A percentile compares a stretch with the other conserved stretches of the same genome.
phyloP scores from a whole-genome alignment of 2,329 filamentous ascomycete species.

The Exophiala dermatitidis region DNA sequence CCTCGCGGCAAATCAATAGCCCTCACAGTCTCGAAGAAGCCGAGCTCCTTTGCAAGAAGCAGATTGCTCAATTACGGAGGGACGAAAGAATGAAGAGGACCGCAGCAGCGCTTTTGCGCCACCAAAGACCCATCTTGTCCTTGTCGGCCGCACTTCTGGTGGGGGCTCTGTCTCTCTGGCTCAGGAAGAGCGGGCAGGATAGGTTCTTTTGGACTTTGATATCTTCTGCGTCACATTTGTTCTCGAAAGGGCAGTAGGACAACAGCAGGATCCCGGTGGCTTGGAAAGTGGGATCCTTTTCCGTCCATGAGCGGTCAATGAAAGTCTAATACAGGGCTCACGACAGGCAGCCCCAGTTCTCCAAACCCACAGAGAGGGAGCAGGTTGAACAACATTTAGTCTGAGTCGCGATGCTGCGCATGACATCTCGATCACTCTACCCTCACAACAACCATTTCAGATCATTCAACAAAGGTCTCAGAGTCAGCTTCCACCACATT shows the following conservation, averaged over 20 bases:
- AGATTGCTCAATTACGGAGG: constrained; percentile 64
- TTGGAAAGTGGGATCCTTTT: not conserved
- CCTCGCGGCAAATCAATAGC: constrained; percentile 53
- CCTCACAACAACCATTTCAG: not conserved
- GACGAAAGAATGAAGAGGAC: constrained; percentile 52
- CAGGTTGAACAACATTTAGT: not conserved
- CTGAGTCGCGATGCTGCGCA: not conserved
- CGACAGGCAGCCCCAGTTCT: not conserved
- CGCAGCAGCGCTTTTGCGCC: constrained; percentile 50
- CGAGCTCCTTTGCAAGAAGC: constrained; percentile 58
- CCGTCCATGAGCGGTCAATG: not conserved
- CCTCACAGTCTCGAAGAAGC: constrained; percentile 60
- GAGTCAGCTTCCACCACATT: not conserved
- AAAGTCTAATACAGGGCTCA: not conserved
- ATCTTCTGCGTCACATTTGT: constrained; percentile 3
- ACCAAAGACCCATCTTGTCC: constrained; percentile 58
- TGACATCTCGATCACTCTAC: not conserved
- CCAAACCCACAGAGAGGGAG: not conserved
- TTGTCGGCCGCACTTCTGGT: constrained; percentile 60
- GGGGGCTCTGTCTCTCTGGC: constrained; percentile 60
- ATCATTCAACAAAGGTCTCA: not conserved
- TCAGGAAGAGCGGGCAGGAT: constrained; percentile 46
- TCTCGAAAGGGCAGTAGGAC: constrained; percentile 1
- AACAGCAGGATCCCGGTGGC: not conserved
- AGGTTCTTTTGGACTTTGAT: constrained; percentile 18